These are phyloP conservation scores for Nymphaea thermarum DNA, from an alignment of 164 flowering plant species.

Conservation along the genomic window DNA sequence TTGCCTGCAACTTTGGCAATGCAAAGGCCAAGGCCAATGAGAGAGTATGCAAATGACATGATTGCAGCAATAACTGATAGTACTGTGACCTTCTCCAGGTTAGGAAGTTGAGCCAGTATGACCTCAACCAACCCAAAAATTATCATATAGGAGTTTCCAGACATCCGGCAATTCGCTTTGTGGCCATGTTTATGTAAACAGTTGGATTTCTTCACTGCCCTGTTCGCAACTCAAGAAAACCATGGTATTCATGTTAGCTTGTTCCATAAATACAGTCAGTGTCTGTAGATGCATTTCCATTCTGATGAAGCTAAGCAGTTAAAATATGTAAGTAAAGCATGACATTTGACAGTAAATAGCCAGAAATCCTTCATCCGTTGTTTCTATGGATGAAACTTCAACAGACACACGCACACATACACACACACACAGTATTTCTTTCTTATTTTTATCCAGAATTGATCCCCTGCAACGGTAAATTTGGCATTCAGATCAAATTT, in stretches of 20 bases:
- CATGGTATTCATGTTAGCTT: neutral
- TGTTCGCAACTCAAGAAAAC: slow-evolving; percentile 1
- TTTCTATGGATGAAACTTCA: no score
- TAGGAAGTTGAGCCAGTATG: slow-evolving; percentile 26
- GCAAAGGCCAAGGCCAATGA: slow-evolving; percentile 25
- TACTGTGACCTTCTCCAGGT: slow-evolving; percentile 24
- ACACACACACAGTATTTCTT: no score
- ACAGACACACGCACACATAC: no score
- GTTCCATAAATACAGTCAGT: neutral
- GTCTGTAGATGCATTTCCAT: neutral
- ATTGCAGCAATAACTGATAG: slow-evolving; percentile 31
- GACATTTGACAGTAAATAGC: neutral
- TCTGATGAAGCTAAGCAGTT: neutral
- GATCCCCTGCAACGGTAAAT: no score
- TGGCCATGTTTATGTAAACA: slow-evolving; percentile 21
- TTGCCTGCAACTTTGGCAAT: slow-evolving; percentile 6
- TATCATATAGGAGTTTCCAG: slow-evolving; percentile 24
- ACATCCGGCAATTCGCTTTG: slow-evolving; percentile 12
- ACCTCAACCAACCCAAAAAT: slow-evolving; percentile 17
- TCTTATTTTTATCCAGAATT: no score
- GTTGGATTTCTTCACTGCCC: slow-evolving; percentile 25
- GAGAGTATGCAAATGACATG: slow-evolving; percentile 33
- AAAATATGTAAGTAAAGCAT: neutral
- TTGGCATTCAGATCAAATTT: no score
- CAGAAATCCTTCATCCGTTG: neutral